phyloP scores from a whole-genome alignment of 257 asterid species.

The Gentiana straminea region DNA sequence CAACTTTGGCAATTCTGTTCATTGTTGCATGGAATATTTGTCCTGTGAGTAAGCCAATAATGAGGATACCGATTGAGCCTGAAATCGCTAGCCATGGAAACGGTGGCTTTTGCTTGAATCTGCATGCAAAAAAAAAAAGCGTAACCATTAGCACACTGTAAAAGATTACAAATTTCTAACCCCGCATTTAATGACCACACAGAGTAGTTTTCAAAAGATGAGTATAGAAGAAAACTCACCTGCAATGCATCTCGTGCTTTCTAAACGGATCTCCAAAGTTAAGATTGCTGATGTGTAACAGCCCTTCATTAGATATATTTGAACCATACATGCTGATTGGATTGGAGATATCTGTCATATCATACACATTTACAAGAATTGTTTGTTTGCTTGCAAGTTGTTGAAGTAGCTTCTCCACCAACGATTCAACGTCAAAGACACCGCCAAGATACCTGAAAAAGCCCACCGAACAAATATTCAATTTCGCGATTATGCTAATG shows the following conservation, averaged over 20 bases:
- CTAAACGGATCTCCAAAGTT: constrained; percentile 94
- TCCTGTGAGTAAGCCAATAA: constrained; percentile 50
- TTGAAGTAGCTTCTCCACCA: constrained; percentile 91
- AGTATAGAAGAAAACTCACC: constrained; percentile 28
- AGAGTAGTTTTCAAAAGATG: background rate
- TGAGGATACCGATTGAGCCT: constrained; percentile 40
- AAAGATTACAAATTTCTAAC: background rate
- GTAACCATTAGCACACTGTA: background rate
- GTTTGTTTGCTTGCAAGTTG: constrained; percentile 98
- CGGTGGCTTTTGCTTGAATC: constrained; percentile 89
- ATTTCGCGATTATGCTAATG: too few relatives aligned
- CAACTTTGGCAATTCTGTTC: constrained; percentile 74
- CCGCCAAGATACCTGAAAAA: constrained; percentile 91
- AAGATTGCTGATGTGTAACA: constrained; percentile 55
- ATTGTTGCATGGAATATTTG: constrained; percentile 68
- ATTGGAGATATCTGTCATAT: constrained; percentile 51
- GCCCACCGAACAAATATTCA: too few relatives aligned
- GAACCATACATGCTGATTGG: constrained; percentile 95
- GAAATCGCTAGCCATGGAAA: constrained; percentile 74
- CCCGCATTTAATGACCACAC: background rate
- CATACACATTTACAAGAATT: constrained; percentile 83
- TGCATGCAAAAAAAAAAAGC: constrained; percentile 15
- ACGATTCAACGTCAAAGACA: constrained; percentile 89
- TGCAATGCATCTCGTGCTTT: constrained; percentile 97
- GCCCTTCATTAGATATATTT: constrained; percentile 36